A percentile compares a stretch with the other conserved stretches of the same genome.
Evolutionary conservation across 1,284 basidiomycete species (phyloP).

Genomic region (Cutaneotrichosporon spelunceum): DNA sequence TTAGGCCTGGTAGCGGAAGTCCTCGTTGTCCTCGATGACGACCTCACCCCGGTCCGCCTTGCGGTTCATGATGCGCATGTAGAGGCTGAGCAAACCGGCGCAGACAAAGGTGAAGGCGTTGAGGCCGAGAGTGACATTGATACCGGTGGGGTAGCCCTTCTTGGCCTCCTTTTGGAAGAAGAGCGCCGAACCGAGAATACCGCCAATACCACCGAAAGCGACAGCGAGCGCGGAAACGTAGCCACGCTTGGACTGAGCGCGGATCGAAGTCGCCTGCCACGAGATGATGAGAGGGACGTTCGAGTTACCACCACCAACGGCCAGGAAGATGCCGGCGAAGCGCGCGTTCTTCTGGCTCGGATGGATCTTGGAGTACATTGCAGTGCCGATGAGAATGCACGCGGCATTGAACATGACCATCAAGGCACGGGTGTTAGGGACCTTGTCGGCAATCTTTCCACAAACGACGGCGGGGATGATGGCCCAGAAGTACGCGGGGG

Average conservation of each 20-base stretch:
- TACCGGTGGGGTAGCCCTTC: conserved; percentile 26
- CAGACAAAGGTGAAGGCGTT: conserved; percentile 30
- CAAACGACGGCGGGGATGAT: conserved; percentile 44
- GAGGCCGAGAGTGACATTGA: conserved; percentile 32
- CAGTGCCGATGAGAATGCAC: conserved; percentile 18
- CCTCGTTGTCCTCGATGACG: conserved; percentile 13
- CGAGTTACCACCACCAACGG: conserved; percentile 42
- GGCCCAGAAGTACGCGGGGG: conserved; percentile 51
- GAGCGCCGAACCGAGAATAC: conserved; percentile 50
- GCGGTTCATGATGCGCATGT: conserved; percentile 19
- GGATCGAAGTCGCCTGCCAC: conserved; percentile 51
- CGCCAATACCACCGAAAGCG: conserved; percentile 52
- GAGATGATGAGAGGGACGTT: conserved; percentile 42
- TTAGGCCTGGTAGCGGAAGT: conserved; percentile 20
- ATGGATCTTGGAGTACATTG: conserved; percentile 21
- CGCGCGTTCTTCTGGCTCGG: conserved; percentile 10
- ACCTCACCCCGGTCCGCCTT: conserved; percentile 12
- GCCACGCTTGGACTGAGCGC: conserved; percentile 48
- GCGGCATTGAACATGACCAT: conserved; percentile 18
- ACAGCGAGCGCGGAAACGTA: conserved; percentile 50
- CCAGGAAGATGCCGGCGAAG: conserved; percentile 48
- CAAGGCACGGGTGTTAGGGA: conserved; percentile 6
- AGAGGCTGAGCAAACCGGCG: conserved; percentile 22
- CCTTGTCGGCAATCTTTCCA: conserved; percentile 46
- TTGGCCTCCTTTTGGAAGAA: conserved; percentile 35